Evolutionary conservation across 441 rosid genomes (phyloP).

Genomic region (Euphorbia schlechtendalii): DNA sequence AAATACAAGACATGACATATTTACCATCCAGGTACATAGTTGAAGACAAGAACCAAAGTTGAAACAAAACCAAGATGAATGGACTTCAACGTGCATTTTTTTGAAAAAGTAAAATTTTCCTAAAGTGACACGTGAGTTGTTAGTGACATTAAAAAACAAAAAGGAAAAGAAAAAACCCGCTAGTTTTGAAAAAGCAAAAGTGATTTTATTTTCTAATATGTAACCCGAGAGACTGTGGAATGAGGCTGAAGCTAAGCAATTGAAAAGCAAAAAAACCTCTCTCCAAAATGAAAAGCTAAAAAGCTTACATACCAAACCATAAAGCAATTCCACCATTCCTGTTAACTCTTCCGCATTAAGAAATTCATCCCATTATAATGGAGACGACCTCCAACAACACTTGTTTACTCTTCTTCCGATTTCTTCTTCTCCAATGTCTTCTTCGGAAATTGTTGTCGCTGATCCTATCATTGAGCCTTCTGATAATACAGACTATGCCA

Average conservation of each 20-base stretch:
- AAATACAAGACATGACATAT: too few relatives aligned
- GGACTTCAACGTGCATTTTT: too few relatives aligned
- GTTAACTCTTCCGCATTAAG: slow-evolving; percentile 21
- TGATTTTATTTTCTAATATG: too few relatives aligned
- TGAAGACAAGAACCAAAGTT: too few relatives aligned
- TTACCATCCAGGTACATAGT: too few relatives aligned
- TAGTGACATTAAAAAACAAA: background rate
- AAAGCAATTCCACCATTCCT: slow-evolving; percentile 17
- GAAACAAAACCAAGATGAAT: too few relatives aligned
- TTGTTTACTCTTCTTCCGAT: slow-evolving; percentile 1
- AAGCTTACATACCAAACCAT: slow-evolving; percentile 2
- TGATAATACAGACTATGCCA: background rate
- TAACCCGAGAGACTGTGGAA: too few relatives aligned
- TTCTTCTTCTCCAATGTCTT: slow-evolving; percentile 33
- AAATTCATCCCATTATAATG: background rate
- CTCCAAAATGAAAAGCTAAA: slow-evolving; percentile 27
- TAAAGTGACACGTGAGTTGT: background rate
- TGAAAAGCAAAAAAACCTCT: background rate
- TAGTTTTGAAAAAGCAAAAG: background rate
- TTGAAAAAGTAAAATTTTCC: too few relatives aligned
- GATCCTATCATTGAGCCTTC: slow-evolving; percentile 40
- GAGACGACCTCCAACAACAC: background rate
- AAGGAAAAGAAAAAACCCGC: background rate
- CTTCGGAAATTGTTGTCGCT: slow-evolving; percentile 61
- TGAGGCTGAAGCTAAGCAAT: background rate